Conservation (phyloP, 257 asterid species). For the Nyctanthes arbortristis region DNA sequence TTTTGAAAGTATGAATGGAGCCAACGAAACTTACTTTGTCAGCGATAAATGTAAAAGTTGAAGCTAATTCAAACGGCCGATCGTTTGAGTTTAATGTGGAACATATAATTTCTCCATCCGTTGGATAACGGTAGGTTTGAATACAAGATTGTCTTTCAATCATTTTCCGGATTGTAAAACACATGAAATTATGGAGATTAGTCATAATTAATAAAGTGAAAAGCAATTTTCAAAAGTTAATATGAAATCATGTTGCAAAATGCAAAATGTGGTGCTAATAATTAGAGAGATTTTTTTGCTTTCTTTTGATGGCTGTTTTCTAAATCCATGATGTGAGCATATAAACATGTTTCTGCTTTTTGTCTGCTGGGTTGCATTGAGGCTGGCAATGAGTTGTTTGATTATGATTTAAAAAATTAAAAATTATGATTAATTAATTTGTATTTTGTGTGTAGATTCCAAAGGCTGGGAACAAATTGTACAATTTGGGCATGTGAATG, state of each 20-base stretch:
- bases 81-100: too few species aligned
- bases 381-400: conserved; percentile 3
- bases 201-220: not conserved
- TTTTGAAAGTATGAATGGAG: too few species aligned
- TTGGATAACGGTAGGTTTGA: not conserved
- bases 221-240: not conserved
- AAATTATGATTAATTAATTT: not conserved
- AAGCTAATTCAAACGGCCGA: too few species aligned
- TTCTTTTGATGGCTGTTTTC: not conserved
- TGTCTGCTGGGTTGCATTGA: not conserved
- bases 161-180: too few species aligned
- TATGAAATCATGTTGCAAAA: not conserved
- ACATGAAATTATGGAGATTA: too few species aligned
- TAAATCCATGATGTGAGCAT: not conserved
- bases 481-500: not conserved
- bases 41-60: too few species aligned
- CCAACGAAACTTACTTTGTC: too few species aligned
- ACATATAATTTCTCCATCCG: not conserved
- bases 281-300: not conserved
- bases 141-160: not conserved
- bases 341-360: not conserved
- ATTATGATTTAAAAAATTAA: not conserved
- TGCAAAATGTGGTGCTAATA: not conserved
- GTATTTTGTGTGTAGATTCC: not conserved
- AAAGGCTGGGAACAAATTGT: not conserved